Evolutionary conservation across 257 asterid genomes (phyloP), one percentile per base, ranked within the genome.

Genomic region (Penstemon barbatus): DNA sequence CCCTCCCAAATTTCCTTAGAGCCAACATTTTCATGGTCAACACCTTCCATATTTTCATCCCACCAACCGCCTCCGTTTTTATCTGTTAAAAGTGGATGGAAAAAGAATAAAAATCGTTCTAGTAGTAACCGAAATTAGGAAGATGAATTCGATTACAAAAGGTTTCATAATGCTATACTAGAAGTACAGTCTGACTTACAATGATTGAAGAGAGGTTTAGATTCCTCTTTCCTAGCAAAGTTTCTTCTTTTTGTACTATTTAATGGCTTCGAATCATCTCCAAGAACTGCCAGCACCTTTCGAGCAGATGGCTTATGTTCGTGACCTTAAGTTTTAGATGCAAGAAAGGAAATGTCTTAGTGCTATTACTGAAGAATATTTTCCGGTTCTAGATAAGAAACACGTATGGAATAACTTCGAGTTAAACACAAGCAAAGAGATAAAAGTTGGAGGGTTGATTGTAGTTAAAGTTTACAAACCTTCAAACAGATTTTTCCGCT

Each of bases 1-100:
- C 95, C 96, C 67, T 92, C 98, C 98, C 98, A 92, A 6, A 48
- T 82, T 9, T 88, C 89, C 42, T 42, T 79, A 82, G 80, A 83
- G 0, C 98, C 98, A 3, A 92, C 93, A 78, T 85, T 92, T 79
- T 92, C 97, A 56, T 82, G 82, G 76, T 88, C 98, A 15, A 92
- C 86, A 39, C 97, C 98, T 85, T 84, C 97, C 97, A 83, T 92
- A 37, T 81, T 71, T 71, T 75, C 82, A 57, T 82, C 91, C 98
- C 98, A 89, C 96, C 89, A 90, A 56, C 97, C 97, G 53, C 84
- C 82, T 7, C 98, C 97, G 72, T 87, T 87, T 67, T 86, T 85
- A 80, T 89, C 98, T 92, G 84, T 76, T 57, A 49, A 72, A 63
- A 69, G 11, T 12, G 6, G 59, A 72, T 7, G 15, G 15, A 57